A percentile compares a stretch with the other conserved stretches of the same genome.
phyloP scores from a whole-genome alignment of 768 basidiomycete genomes.

The Xerocomellus amylosporus region DNA sequence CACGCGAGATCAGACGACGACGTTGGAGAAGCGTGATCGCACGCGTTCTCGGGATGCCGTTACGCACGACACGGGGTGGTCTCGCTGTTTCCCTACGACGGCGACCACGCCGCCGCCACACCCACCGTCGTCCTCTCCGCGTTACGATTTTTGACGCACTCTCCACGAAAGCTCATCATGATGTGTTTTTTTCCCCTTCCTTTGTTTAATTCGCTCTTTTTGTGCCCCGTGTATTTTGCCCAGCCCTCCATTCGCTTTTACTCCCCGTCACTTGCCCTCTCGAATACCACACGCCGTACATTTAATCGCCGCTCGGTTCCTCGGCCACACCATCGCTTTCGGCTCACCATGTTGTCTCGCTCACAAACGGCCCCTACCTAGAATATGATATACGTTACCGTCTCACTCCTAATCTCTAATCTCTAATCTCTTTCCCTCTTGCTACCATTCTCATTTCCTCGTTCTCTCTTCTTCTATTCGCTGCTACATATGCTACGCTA shows the following conservation, averaged over 20 bases:
- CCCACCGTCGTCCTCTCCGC: conserved; percentile 5
- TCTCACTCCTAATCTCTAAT: not conserved
- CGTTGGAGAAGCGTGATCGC: conserved; percentile 14
- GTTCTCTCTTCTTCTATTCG: not conserved
- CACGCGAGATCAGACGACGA: conserved; percentile 23
- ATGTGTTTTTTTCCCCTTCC: conserved; percentile 7
- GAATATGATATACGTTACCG: not conserved
- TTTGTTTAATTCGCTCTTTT: not conserved
- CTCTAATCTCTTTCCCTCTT: not conserved
- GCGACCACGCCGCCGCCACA: not conserved
- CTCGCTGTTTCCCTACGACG: not conserved
- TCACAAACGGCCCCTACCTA: not conserved
- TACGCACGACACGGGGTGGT: not conserved
- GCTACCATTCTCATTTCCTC: too few relatives aligned
- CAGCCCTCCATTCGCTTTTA: not conserved
- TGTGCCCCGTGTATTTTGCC: not conserved
- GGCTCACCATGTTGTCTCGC: conserved; percentile 25
- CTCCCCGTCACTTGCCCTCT: not conserved
- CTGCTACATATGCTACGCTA: not conserved
- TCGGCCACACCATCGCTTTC: conserved; percentile 6
- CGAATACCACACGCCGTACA: conserved; percentile 20
- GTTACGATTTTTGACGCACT: conserved; percentile 26
- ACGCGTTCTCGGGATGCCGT: conserved; percentile 15
- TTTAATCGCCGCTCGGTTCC: conserved; percentile 20
- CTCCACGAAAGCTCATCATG: conserved; percentile 26